phyloP scores from a whole-genome alignment of 2,329 filamentous ascomycete genomes.

The Fusarium musae region DNA sequence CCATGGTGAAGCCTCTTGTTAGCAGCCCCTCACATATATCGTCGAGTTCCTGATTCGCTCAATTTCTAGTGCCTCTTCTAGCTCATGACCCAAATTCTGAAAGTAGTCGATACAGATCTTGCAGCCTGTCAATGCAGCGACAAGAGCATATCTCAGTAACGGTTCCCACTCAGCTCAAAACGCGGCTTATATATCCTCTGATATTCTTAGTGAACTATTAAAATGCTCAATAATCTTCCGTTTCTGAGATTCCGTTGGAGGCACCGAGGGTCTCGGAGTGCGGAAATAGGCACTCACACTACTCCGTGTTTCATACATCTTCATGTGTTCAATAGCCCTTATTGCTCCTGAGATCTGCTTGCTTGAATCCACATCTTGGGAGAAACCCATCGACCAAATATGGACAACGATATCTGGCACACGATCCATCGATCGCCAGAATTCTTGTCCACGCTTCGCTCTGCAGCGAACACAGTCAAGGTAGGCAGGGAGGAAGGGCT shows the following conservation, averaged over 20 bases:
- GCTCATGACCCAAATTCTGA: not conserved
- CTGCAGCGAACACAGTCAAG: rapidly evolving
- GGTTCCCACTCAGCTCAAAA: not conserved
- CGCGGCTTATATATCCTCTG: not conserved
- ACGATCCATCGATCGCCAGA: not conserved
- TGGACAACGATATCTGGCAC: not conserved
- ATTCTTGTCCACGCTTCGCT: rapidly evolving
- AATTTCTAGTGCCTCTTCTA: not conserved
- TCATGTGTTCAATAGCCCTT: not conserved
- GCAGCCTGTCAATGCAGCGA: not conserved
- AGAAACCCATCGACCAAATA: not conserved
- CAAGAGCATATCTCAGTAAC: rapidly evolving
- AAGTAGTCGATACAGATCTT: not conserved
- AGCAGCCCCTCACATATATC: not conserved
- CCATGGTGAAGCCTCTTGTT: no score
- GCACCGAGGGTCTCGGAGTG: not conserved
- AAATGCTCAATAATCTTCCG: not conserved
- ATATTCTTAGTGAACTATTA: not conserved
- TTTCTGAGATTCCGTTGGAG: not conserved
- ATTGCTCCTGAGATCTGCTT: rapidly evolving
- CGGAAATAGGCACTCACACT: no score
- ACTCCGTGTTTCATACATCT: rapidly evolving
- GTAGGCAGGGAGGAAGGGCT: not conserved
- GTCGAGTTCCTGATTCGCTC: not conserved
- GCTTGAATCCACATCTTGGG: no score